phyloP scores from a whole-genome alignment of 2,329 filamentous ascomycete genomes.

The Pyrenophora tritici-repentis region DNA sequence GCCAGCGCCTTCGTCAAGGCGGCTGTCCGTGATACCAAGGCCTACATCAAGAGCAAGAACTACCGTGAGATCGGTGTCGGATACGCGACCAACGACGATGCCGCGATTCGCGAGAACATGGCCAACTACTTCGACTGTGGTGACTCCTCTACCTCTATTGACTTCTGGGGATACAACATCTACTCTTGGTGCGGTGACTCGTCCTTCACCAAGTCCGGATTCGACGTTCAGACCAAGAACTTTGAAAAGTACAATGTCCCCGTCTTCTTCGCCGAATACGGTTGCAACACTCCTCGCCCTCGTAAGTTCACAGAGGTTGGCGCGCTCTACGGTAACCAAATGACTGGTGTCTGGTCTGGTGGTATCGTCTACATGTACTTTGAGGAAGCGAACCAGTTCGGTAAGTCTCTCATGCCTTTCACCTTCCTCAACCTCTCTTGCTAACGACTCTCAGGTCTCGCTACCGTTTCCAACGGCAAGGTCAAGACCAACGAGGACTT shows the following conservation, averaged over 20 bases:
- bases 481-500: constrained; percentile 65
- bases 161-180: constrained; percentile 99
- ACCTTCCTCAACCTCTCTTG: neutral
- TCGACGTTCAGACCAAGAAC: constrained; percentile 79
- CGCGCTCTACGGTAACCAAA: constrained; percentile 77
- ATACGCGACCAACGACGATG: constrained; percentile 94
- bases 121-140: constrained; percentile 97
- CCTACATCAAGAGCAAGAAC: constrained; percentile 81
- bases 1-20: constrained; percentile 97
- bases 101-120: constrained; percentile 77
- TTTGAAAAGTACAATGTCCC: constrained; percentile 90
- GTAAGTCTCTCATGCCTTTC: constrained; percentile 51
- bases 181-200: constrained; percentile 98
- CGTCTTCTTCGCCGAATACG: constrained; percentile 98
- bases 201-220: constrained; percentile 76
- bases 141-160: constrained; percentile 66
- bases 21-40: constrained; percentile 93
- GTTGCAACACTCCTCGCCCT: constrained; percentile 77
- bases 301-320: constrained; percentile 85
- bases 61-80: constrained; percentile 85
- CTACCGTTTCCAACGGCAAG: constrained; percentile 60
- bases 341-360: constrained; percentile 88
- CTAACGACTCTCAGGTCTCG: constrained; percentile 60
- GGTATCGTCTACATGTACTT: constrained; percentile 99
- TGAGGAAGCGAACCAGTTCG: constrained; percentile 88